Evolutionary conservation across 2,329 filamentous ascomycete species (phyloP), one percentile per base, ranked within the genome.

Genomic region (Fusarium nygamai): DNA sequence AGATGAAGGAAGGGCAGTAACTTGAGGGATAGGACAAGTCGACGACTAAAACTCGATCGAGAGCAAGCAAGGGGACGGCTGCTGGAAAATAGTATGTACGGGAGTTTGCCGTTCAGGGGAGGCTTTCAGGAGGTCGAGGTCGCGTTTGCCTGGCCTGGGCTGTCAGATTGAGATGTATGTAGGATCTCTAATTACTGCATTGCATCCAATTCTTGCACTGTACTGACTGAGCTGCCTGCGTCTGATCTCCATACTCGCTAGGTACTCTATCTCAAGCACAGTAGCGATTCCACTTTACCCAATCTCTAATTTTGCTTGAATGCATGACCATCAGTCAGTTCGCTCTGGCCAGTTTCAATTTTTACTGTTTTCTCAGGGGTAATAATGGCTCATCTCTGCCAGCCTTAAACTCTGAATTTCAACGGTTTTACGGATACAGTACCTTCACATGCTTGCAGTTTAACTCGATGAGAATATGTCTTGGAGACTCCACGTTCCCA

Each of bases 11-110:
- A 71, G 69, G 69, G 67, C 57, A 64, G 33, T 19, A 57, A 47
- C 56, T 51, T 6, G 62, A 57, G 48, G 63, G 66, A 73, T 62
- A 73, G 61, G 66, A 70, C 72, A 75, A 67, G 66, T 75, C 47
- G 60, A 75, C 65, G 61, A 67, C 69, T 73, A 64, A 64, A 69
- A 64, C 65, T 69, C 48, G 59, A 67, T 54, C 36, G 63, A 66
- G 50, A 48, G 47, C 62, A 57, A 64, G 51, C 59, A 73, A 71
- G 71, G 65, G 70, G 50, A 65, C 39, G 63, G 67, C 50, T 71
- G 43, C 71, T 64, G 71, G 71, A 74, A 74, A 73, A 74, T 72
- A 73, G 71, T 74, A 74, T 72, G 70, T 71, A 73, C 71, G 66
- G 43, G 58, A 48, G 56, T 60, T 56, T 54, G 27, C 59, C 20